Base-by-base conservation (phyloP, 129 eudicot species). In the Gnaphalium uliginosum region DNA sequence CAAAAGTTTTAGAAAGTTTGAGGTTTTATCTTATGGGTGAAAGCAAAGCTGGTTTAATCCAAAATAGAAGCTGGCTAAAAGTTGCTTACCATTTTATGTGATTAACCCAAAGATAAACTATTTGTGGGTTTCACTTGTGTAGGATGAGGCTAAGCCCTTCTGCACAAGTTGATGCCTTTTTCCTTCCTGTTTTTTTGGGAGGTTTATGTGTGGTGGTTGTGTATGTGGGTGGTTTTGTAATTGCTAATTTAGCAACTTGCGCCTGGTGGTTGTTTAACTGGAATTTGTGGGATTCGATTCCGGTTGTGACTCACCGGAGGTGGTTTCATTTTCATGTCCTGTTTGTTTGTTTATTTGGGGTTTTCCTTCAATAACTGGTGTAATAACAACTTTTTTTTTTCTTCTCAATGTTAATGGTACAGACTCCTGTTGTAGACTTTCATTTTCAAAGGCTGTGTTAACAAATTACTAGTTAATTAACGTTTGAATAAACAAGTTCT, bases 181-280 rank as follows among this genome's bases (percentile, higher is more conserved):
- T 6, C 48, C 29, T n/a, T 15, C 37, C 26, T 68, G 56, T 22
- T 25, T 39, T 13, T 68, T 6, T 37, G 61, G 74, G 24, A 43
- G 41, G 71, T 70, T n/a, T 70, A 25, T n/a, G 5, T 57, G 53
- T 46, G n/a, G 53, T 46, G 53, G 53, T 46, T 46, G 53, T 46
- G 53, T 46, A 46, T 57, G 23, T 57, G 66, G 32, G 66, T 60
- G 68, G 57, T 58, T 43, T 54, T 74, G 7, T 79, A 35, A 39
- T 57, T 39, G 75, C 69, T 48, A 66, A 59, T 68, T 25, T 68
- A 61, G 78, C 65, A 76, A 37, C 57, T 69, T 87, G 92, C 92
- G 77, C 92, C 90, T 22, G 29, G 66, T 23, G 66, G 66, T 60
- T 7, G 66, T 5, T 60, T 60, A 13, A 56, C 53, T 46, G 4